Evolutionary conservation across 352 stramenopile genomes (phyloP).

Genomic region (Phytophthora niederhauseri): DNA sequence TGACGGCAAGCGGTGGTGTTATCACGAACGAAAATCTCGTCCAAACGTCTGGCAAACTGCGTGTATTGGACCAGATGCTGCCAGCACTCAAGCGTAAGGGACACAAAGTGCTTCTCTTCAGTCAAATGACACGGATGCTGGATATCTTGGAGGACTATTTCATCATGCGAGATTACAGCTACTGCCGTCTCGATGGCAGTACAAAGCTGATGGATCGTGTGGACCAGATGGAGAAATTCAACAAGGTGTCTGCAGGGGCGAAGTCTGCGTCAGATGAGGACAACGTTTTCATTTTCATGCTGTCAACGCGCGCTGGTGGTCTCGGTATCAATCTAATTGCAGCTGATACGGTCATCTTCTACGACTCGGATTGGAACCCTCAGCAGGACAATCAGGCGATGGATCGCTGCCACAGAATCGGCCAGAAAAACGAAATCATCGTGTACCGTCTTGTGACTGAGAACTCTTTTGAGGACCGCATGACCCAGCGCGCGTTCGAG

Average conservation of each 20-base stretch:
- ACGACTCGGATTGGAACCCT: conserved; percentile 99
- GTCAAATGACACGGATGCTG: conserved; percentile 98
- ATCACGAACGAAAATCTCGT: conserved; percentile 92
- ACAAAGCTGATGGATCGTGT: conserved; percentile 94
- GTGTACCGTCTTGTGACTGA: conserved; percentile 95
- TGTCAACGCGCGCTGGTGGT: conserved; percentile 93
- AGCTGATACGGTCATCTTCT: conserved; percentile 98
- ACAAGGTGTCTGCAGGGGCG: conserved; percentile 57
- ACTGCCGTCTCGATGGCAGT: conserved; percentile 97
- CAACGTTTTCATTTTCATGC: conserved; percentile 81
- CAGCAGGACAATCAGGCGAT: conserved; percentile 95
- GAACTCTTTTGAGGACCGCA: conserved; percentile 95
- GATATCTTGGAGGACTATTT: conserved; percentile 99
- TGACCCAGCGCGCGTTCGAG: conserved; percentile 92
- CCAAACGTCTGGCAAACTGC: conserved; percentile 96
- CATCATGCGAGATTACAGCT: conserved; percentile 86
- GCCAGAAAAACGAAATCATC: conserved; percentile 89
- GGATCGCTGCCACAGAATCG: conserved; percentile 92
- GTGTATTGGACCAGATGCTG: conserved; percentile 99
- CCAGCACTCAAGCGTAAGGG: conserved; percentile 93
- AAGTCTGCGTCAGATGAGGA: conserved; percentile 40
- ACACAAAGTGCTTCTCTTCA: conserved; percentile 99
- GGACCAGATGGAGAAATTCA: conserved; percentile 98
- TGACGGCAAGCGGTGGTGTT: conserved; percentile 54
- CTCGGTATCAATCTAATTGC: conserved; percentile 98